Evolutionary conservation across 352 stramenopile genomes (phyloP).

Genomic region (Pythium phragmitis): DNA sequence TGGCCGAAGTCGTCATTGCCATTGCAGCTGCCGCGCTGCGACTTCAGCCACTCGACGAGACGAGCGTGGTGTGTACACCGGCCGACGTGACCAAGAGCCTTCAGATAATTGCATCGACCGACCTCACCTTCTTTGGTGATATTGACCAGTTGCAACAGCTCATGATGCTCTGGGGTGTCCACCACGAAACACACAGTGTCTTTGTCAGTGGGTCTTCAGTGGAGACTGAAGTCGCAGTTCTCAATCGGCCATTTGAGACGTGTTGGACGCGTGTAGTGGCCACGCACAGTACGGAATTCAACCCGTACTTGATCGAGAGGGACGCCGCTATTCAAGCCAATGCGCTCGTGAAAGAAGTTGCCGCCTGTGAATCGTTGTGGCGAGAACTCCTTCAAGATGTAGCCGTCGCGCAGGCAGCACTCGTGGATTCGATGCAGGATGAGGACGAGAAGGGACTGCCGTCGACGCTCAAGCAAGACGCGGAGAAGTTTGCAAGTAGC

Average conservation of each 20-base stretch:
- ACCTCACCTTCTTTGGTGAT: slow-evolving; percentile 62
- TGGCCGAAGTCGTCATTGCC: slow-evolving; percentile 56
- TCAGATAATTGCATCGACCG: slow-evolving; percentile 78
- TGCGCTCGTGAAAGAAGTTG: slow-evolving; percentile 47
- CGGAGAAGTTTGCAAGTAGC: slow-evolving; percentile 75
- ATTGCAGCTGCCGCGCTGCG: slow-evolving; percentile 45
- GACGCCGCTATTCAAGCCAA: slow-evolving; percentile 48
- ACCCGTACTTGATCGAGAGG: slow-evolving; percentile 65
- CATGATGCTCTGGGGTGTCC: slow-evolving; percentile 54
- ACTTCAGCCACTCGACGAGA: slow-evolving; percentile 27
- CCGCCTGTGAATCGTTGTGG: slow-evolving; percentile 54
- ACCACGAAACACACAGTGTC: slow-evolving; percentile 45
- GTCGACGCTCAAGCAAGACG: slow-evolving; percentile 59
- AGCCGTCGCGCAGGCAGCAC: slow-evolving; percentile 30
- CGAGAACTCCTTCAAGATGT: slow-evolving; percentile 47
- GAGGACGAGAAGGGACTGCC: slow-evolving; percentile 42
- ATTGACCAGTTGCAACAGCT: slow-evolving; percentile 59
- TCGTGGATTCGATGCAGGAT: slow-evolving; percentile 33
- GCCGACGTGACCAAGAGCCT: slow-evolving; percentile 58
- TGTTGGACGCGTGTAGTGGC: slow-evolving; percentile 49
- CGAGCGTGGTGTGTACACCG: neutral
- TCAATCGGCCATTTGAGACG: slow-evolving; percentile 41
- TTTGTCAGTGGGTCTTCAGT: slow-evolving; percentile 34
- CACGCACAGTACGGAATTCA: slow-evolving; percentile 56
- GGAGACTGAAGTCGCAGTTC: slow-evolving; percentile 11